phyloP scores from a whole-genome alignment of 2,329 filamentous ascomycete genomes.

The Tolypocladium amazonense region DNA sequence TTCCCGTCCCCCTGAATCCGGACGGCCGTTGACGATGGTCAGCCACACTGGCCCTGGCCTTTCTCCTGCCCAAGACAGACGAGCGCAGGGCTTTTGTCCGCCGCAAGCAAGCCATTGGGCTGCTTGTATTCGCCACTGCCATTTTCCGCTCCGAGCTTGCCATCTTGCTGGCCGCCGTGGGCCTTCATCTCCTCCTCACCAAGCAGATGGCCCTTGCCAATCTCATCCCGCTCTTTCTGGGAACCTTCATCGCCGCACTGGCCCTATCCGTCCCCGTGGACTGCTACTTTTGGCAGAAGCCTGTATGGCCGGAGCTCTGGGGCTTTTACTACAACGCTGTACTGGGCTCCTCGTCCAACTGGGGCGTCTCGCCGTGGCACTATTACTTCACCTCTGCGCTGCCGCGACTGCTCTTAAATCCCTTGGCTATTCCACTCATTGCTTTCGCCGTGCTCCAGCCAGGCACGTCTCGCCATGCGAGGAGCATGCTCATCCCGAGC shows the following conservation, averaged over 20 bases:
- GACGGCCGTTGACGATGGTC: background rate
- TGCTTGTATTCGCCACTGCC: slow-evolving; percentile 70
- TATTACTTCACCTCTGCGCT: slow-evolving; percentile 79
- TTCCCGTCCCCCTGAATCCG: background rate
- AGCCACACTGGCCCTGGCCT: slow-evolving; percentile 57
- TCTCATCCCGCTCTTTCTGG: slow-evolving; percentile 55
- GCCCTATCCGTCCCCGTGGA: slow-evolving; percentile 64
- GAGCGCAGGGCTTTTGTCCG: slow-evolving; percentile 24
- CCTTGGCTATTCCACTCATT: slow-evolving; percentile 48
- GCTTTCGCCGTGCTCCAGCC: slow-evolving; percentile 40
- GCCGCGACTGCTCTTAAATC: slow-evolving; percentile 77
- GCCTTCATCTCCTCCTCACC: slow-evolving; percentile 50
- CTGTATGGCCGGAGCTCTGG: slow-evolving; percentile 80
- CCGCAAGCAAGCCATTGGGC: slow-evolving; percentile 55
- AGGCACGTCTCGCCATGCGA: slow-evolving; percentile 30
- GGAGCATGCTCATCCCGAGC: slow-evolving; percentile 51
- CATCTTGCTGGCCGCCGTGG: slow-evolving; percentile 61
- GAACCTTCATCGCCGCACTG: slow-evolving; percentile 57
- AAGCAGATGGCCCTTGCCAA: slow-evolving; percentile 39
- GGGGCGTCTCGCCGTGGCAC: slow-evolving; percentile 78
- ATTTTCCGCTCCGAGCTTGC: slow-evolving; percentile 88
- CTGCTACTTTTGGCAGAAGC: slow-evolving; percentile 86
- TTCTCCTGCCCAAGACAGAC: slow-evolving; percentile 24
- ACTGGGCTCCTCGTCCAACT: slow-evolving; percentile 69
- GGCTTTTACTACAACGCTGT: slow-evolving; percentile 90